phyloP scores from a whole-genome alignment of 768 basidiomycete genomes.

The Chiua virens region DNA sequence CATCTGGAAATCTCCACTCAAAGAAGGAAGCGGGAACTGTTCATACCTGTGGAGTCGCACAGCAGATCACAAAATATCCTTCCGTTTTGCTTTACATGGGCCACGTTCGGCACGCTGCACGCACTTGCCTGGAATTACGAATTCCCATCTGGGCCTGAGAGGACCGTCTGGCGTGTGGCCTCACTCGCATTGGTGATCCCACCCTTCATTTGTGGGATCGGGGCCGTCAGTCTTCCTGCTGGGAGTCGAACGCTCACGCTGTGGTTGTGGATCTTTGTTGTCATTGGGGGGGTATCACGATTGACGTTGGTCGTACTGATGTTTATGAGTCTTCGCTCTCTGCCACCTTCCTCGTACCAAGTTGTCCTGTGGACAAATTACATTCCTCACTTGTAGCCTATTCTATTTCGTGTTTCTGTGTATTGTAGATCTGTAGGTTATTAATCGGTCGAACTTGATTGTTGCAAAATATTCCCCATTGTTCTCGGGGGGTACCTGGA shows the following conservation, averaged over 20 bases:
- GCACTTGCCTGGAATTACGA: not conserved
- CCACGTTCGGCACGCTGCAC: not conserved
- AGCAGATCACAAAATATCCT: not conserved
- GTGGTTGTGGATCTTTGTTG: not conserved
- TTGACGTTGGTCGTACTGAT: not conserved
- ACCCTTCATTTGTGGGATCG: not conserved
- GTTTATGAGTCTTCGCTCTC: conserved; percentile 3
- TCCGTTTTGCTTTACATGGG: not conserved
- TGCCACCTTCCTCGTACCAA: not conserved
- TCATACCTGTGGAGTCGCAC: not conserved
- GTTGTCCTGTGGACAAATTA: not conserved
- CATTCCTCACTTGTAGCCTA: too few relatives aligned
- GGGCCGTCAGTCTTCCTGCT: too few relatives aligned
- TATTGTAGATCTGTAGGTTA: too few relatives aligned
- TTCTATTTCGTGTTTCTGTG: too few relatives aligned
- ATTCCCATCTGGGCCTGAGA: not conserved
- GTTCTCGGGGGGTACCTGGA: conserved; percentile 51
- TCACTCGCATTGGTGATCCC: not conserved
- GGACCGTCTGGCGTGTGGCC: not conserved
- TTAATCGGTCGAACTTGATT: conserved; percentile 34
- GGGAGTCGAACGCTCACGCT: not conserved
- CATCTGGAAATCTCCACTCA: not conserved
- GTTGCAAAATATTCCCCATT: conserved; percentile 53
- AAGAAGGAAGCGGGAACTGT: not conserved
- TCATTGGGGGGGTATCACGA: not conserved